Evolutionary conservation across 116 monocot genomes (phyloP), one percentile per base, ranked within the genome.

Genomic region (Posidonia oceanica): DNA sequence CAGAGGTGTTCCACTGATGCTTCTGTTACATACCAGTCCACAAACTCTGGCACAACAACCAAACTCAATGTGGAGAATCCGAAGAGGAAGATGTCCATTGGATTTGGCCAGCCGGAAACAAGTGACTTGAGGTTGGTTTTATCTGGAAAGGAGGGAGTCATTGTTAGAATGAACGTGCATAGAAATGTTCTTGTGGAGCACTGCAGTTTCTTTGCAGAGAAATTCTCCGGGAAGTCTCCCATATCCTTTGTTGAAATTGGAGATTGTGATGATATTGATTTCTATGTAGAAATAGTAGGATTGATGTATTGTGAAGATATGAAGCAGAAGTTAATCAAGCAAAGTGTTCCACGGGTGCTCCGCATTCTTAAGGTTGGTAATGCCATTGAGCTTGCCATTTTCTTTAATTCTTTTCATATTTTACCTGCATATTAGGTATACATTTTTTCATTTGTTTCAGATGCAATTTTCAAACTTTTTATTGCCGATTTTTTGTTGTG

Each of bases 191-290:
- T 94, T 64, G 44, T 76, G 4, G 91, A 88, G 61, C 75, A 91
- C 54, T 86, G 94, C 70, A 86, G 58, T 64, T 91, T 75, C 73
- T 91, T 95, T 73, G 72, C 79, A 20, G 84, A 83, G 11, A 89
- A 83, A 73, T 77, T 96, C 51, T 81, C 81, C 29, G 54, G 59
- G 37, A 71, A 79, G 58, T 78, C 86, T 69, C 78, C 86, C 18
- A 66, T 78, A 12, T 52, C 77, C 14, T 72, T 75, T 65, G 22
- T 86, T 58, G 95, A 95, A 39, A 77, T 95, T 37, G 74, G 70
- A 52, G 88, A 91, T 44, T 91, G 95, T 77, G 95, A 95, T 56
- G 91, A 95, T 78, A 88, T 91, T 57, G 91, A 91, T 76, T 85
- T 91, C 51, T 95, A 83, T 78, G 94, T 91, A 20, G 94, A 95